Conservation (phyloP, 352 stramenopile species). For the Lagenidium giganteum region DNA sequence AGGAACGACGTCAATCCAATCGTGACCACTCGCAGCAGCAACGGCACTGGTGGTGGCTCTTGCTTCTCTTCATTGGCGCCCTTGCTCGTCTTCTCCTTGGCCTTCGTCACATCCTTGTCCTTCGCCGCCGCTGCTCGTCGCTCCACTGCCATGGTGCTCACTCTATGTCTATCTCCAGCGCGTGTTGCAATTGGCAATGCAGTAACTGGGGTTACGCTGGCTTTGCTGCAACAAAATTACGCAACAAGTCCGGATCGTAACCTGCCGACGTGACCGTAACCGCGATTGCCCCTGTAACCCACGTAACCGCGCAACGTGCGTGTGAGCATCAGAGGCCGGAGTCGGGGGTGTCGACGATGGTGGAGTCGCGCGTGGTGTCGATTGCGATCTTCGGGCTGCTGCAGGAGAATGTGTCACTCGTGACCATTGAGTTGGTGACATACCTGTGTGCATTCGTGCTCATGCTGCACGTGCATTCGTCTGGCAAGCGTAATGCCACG, state of each 20-base stretch:
- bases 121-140: not conserved
- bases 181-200: too few species aligned
- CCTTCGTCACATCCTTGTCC: not conserved
- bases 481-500: slow-evolving; percentile 65
- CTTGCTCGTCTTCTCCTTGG: slow-evolving; percentile 1
- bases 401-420: slow-evolving; percentile 74
- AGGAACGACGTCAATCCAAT: slow-evolving; percentile 64
- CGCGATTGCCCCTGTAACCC: not conserved
- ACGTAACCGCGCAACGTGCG: not conserved
- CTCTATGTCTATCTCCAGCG: too few species aligned
- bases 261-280: not conserved
- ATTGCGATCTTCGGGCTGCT: slow-evolving; percentile 63
- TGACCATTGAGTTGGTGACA: slow-evolving; percentile 49
- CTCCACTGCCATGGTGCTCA: not conserved
- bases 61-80: not conserved
- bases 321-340: slow-evolving; percentile 17
- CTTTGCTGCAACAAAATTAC: too few species aligned
- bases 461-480: slow-evolving; percentile 73
- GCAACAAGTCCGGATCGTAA: too few species aligned
- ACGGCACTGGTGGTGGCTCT: slow-evolving; percentile 19
- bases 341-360: too few species aligned
- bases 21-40: slow-evolving; percentile 50
- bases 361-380: slow-evolving; percentile 46
- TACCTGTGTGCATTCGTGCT: slow-evolving; percentile 64
- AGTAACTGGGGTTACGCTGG: too few species aligned